These are phyloP conservation scores for Nicotiana undulata DNA, from an alignment of 257 asterid genomes.

Conservation along the genomic window DNA sequence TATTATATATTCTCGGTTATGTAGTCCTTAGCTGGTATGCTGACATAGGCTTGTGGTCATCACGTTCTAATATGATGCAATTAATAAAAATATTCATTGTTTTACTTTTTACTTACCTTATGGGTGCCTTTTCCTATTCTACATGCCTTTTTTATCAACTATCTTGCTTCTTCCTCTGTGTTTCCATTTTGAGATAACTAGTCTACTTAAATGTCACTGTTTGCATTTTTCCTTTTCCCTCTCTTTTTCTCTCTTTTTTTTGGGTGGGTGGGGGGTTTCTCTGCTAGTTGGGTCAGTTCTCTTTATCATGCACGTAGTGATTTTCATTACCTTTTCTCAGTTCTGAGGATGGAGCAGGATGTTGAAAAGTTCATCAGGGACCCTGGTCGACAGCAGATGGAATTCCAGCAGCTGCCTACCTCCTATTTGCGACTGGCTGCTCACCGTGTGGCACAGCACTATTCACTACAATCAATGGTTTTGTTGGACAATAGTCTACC, in stretches of 20 bases:
- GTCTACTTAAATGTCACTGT: neutral
- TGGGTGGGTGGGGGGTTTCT: neutral
- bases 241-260: neutral
- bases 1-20: neutral
- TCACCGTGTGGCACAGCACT: constrained; percentile 98
- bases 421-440: constrained; percentile 98
- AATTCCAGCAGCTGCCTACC: constrained; percentile 92
- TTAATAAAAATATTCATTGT: neutral
- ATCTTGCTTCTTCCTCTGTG: neutral
- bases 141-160: neutral
- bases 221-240: neutral
- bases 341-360: constrained; percentile 95
- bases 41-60: neutral
- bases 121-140: neutral
- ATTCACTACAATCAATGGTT: constrained; percentile 95
- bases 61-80: neutral
- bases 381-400: constrained; percentile 86
- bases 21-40: neutral
- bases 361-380: constrained; percentile 83
- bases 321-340: constrained; percentile 28
- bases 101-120: neutral
- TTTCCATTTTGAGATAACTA: neutral
- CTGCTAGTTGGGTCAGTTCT: neutral
- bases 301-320: neutral
- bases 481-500: constrained; percentile 77